These are phyloP conservation scores for Phaeosphaeriaceae sp. DNA, from an alignment of 2,329 filamentous ascomycete genomes.

Conservation along the genomic window DNA sequence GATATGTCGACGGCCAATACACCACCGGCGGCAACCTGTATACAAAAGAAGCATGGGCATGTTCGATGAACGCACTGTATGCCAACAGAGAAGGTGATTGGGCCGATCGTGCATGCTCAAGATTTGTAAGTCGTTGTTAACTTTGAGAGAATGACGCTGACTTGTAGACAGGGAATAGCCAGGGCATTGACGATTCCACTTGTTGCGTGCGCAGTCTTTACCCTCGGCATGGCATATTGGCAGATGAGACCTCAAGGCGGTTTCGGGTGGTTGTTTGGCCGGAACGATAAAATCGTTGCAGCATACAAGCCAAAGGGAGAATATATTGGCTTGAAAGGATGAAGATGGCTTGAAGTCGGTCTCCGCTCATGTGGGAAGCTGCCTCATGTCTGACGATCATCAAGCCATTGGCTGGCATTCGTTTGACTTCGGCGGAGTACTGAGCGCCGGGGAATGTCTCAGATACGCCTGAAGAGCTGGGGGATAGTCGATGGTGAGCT, in stretches of 20 bases:
- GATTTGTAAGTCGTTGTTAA: background rate
- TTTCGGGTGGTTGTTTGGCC: background rate
- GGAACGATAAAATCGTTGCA: background rate
- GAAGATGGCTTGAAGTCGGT: background rate
- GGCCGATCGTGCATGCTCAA: background rate
- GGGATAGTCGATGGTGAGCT: background rate
- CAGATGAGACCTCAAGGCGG: background rate
- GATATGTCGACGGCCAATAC: background rate
- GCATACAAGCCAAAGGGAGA: background rate
- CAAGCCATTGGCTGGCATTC: background rate
- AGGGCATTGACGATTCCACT: background rate
- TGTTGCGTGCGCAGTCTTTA: background rate
- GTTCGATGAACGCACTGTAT: slow-evolving; percentile 1
- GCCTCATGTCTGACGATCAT: background rate
- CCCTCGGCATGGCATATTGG: background rate
- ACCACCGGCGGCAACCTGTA: background rate
- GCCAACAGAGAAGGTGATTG: background rate
- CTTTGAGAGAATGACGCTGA: background rate
- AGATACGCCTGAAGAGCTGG: background rate
- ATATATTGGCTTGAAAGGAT: background rate
- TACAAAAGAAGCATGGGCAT: slow-evolving; percentile 1
- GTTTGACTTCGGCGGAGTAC: too few species aligned
- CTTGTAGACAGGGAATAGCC: background rate
- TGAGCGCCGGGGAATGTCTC: too few species aligned
- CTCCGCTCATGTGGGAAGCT: background rate